A percentile compares a stretch with the other conserved stretches of the same genome.
Conservation (phyloP, 768 basidiomycete genomes). For the Russula virescens region DNA sequence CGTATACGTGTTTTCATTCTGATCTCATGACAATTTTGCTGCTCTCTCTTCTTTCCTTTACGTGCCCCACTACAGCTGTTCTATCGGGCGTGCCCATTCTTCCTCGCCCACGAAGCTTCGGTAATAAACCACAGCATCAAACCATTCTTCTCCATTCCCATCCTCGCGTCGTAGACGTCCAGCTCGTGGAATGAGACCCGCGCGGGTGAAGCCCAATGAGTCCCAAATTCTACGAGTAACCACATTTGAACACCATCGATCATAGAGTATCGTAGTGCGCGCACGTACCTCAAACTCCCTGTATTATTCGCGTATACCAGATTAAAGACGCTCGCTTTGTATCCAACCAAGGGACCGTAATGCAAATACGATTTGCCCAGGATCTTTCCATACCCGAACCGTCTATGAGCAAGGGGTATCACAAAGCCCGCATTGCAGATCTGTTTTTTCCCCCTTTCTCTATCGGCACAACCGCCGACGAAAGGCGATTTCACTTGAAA, state of each 20-base stretch:
- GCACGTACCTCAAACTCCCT: constrained; percentile 58
- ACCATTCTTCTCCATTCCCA: constrained; percentile 76
- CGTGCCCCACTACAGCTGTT: background rate
- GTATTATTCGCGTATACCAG: constrained; percentile 82
- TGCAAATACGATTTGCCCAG: constrained; percentile 75
- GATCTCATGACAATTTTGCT: too few relatives aligned
- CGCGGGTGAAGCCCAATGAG: constrained; percentile 67
- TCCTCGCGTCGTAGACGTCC: constrained; percentile 64
- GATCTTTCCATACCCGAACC: constrained; percentile 58
- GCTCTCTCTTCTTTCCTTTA: background rate
- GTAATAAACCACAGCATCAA: constrained; percentile 84
- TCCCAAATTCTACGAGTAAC: constrained; percentile 67
- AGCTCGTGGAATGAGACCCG: constrained; percentile 68
- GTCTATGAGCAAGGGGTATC: constrained; percentile 57
- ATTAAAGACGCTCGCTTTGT: constrained; percentile 81
- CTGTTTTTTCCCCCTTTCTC: constrained; percentile 32
- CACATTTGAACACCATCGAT: background rate
- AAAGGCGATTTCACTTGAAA: too few relatives aligned
- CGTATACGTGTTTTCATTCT: background rate
- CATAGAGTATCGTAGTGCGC: background rate
- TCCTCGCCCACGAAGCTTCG: constrained; percentile 55
- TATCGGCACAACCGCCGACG: background rate
- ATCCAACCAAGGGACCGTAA: constrained; percentile 75
- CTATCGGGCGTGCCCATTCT: constrained; percentile 18
- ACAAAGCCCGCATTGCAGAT: constrained; percentile 91